These are phyloP conservation scores for Aspergillus tubingensis DNA, from an alignment of 2,329 filamentous ascomycete genomes.

Conservation along the genomic window DNA sequence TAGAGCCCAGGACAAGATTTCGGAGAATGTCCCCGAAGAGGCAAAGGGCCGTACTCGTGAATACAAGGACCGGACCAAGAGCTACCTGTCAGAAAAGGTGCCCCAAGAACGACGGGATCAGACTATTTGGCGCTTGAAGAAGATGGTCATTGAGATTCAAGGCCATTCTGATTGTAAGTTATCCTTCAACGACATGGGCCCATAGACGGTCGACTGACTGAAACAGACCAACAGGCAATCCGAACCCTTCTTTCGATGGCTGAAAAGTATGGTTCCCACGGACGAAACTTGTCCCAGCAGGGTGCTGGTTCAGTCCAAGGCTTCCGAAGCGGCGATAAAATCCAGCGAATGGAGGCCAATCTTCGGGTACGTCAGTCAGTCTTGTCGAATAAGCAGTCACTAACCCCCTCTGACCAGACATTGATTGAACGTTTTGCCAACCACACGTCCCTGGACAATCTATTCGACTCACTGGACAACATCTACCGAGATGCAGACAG, in stretches of 20 bases:
- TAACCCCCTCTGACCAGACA: constrained; percentile 61
- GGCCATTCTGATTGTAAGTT: constrained; percentile 81
- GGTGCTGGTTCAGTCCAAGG: constrained; percentile 70
- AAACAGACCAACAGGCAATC: constrained; percentile 76
- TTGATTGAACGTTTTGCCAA: constrained; percentile 96
- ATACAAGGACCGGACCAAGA: constrained; percentile 53
- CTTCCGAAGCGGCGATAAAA: constrained; percentile 63
- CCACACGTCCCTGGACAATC: constrained; percentile 81
- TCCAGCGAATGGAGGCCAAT: constrained; percentile 74
- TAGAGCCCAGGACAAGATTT: constrained; percentile 55
- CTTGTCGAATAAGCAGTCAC: constrained; percentile 36
- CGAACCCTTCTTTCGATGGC: constrained; percentile 81
- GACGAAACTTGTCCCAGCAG: constrained; percentile 65
- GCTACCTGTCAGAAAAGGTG: constrained; percentile 84
- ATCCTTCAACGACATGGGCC: background rate
- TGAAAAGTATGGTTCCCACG: constrained; percentile 79
- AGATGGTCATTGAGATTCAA: constrained; percentile 97
- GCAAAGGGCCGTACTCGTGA: constrained; percentile 43
- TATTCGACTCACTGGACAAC: constrained; percentile 80
- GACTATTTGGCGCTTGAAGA: constrained; percentile 89
- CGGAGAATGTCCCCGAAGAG: constrained; percentile 67
- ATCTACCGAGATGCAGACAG: constrained; percentile 85
- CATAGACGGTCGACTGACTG: background rate
- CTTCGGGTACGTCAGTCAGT: constrained; percentile 62
- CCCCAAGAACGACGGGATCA: constrained; percentile 91